Percentiles rank a stretch among this genome's conserved stretches.
These are phyloP conservation scores for Bathelium albidoporum DNA, from an alignment of 495 filamentous ascomycete species.

Conservation along the genomic window DNA sequence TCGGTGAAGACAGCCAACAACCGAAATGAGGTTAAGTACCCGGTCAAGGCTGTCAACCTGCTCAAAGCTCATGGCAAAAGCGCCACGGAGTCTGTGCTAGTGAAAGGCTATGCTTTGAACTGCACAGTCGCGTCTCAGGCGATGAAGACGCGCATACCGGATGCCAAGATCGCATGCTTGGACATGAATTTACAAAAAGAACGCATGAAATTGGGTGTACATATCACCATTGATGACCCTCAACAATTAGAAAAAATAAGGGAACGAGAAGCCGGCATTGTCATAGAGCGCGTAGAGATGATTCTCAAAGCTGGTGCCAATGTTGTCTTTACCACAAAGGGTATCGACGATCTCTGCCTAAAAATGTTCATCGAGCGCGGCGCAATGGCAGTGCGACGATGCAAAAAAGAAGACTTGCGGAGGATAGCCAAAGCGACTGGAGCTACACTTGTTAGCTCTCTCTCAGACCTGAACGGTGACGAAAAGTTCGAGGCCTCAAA, in stretches of 20 bases:
- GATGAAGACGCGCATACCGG: slow-evolving; percentile 85
- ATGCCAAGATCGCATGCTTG: slow-evolving; percentile 93
- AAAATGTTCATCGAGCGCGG: slow-evolving; percentile 93
- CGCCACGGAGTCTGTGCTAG: slow-evolving; percentile 74
- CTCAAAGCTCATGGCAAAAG: slow-evolving; percentile 97
- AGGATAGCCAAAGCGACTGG: slow-evolving; percentile 94
- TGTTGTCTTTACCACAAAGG: slow-evolving; percentile 93
- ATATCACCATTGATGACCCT: slow-evolving; percentile 96
- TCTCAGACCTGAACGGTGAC: slow-evolving; percentile 95
- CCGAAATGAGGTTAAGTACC: slow-evolving; percentile 85
- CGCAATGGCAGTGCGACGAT: slow-evolving; percentile 90
- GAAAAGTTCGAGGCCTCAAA: slow-evolving; percentile 88
- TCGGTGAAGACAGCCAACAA: slow-evolving; percentile 89
- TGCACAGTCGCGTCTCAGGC: slow-evolving; percentile 98
- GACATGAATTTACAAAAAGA: slow-evolving; percentile 99
- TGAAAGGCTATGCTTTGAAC: slow-evolving; percentile 96
- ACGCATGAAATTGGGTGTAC: slow-evolving; percentile 96
- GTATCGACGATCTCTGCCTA: slow-evolving; percentile 90
- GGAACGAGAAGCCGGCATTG: slow-evolving; percentile 80
- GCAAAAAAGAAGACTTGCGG: slow-evolving; percentile 97
- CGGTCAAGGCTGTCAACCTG: slow-evolving; percentile 97
- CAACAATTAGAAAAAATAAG: slow-evolving; percentile 95
- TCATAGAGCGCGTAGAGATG: slow-evolving; percentile 90
- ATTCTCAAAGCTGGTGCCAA: slow-evolving; percentile 97
- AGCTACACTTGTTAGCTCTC: slow-evolving; percentile 79